Percentiles rank a stretch among this genome's conserved stretches.
These are phyloP conservation scores for Dioszegia hungarica DNA, from an alignment of 768 basidiomycete genomes.

Conservation along the genomic window DNA sequence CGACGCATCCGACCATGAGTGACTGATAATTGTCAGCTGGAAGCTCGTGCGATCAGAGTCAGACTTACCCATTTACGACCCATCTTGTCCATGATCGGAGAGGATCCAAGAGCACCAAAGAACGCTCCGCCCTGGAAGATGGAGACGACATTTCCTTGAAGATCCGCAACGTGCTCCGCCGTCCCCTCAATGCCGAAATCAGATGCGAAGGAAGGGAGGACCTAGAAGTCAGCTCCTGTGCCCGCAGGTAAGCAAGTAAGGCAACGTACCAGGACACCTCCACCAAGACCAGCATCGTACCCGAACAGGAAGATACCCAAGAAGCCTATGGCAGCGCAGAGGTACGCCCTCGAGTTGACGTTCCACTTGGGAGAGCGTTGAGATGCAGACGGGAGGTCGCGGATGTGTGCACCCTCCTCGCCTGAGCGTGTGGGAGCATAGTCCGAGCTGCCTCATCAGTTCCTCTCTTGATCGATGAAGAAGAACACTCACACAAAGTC, in stretches of 20 bases:
- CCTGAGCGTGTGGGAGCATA: too few species aligned
- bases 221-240: background rate
- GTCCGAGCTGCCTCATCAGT: too few species aligned
- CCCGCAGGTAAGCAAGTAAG: background rate
- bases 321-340: slow-evolving; percentile 31
- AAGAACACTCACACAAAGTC: too few species aligned
- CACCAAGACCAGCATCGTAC: slow-evolving; percentile 70
- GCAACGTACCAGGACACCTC: slow-evolving; percentile 59
- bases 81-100: slow-evolving; percentile 47
- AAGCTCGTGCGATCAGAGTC: background rate
- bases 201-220: slow-evolving; percentile 57
- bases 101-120: slow-evolving; percentile 26
- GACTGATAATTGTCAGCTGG: background rate
- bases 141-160: slow-evolving; percentile 78
- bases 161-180: slow-evolving; percentile 51
- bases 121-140: slow-evolving; percentile 68
- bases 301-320: slow-evolving; percentile 56
- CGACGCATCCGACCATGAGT: slow-evolving; percentile 53
- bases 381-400: background rate
- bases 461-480: too few species aligned
- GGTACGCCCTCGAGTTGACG: slow-evolving; percentile 29
- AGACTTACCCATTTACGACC: slow-evolving; percentile 60
- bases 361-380: slow-evolving; percentile 21
- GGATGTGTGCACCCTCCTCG: background rate
- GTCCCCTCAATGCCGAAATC: slow-evolving; percentile 59